Base-by-base conservation (phyloP, 192 early-diverging fungal species). In the Phycomyces blakesleeanus region DNA sequence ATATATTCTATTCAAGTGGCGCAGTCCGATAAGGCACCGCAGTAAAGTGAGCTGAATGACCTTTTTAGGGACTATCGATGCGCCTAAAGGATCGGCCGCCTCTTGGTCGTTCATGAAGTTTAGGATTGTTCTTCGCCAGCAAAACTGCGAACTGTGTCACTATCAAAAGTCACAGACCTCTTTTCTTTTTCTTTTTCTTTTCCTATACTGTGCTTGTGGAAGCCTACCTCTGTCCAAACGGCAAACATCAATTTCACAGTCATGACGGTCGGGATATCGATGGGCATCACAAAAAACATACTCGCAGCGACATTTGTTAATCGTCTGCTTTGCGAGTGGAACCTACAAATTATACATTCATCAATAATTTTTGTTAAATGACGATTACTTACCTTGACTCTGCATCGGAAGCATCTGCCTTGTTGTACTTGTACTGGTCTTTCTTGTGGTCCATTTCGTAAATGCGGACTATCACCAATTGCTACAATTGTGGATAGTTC, bases 261-360 rank as follows among this genome's bases (percentile, higher is more conserved):
- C 82, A 68, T 91, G 90, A 55, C 84, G 79, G 60, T 87, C 78
- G n/a, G 86, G 81, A 59, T 82, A 81, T 67, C 83, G 85, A 73
- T 91, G 90, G 18, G 78, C 65, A 55, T 90, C 88, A 67, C 90
- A 91, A 61, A 84, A 91, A 15, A 90, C 81, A 69, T 85, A 87
- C 59, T 84, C 82, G 73, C 90, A 91, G 52, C 86, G 81, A 71
- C 90, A 91, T 68, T 84, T 88, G 76, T 89, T 91, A 55, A 82
- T 87, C 9, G 83, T 76, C 71, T 91, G 88, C 67, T 91, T 89
- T 37, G 86, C 85, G 27, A 89, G 77, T 54, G 87, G 88, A 29
- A 91, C 78, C 78, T 82, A 57, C 6, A 42, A 38, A 55, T 37
- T 62, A 27, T 49, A n/a, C n/a, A n/a, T 8, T 22, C 41, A 61